Conservation (phyloP, 208 protist species). For the Spongospora subterranea region DNA sequence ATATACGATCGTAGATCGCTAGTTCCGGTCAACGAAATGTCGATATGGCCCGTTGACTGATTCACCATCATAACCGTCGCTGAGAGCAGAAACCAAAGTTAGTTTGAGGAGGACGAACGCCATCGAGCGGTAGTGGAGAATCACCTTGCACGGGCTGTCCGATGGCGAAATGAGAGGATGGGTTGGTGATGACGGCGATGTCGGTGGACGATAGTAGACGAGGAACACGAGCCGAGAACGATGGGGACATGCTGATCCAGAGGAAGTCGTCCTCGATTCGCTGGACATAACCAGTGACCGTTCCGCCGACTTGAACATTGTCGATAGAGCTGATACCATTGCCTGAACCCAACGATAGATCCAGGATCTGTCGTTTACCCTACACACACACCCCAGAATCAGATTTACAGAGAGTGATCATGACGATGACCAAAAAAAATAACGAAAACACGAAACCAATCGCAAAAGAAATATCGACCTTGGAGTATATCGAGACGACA, state of each 20-base stretch:
- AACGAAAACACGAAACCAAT: too few species aligned
- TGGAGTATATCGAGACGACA: too few species aligned
- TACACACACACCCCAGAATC: not conserved
- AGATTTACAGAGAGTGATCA: too few species aligned
- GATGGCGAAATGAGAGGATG: not conserved
- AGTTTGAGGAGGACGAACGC: too few species aligned
- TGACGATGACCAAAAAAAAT: too few species aligned
- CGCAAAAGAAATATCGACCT: too few species aligned
- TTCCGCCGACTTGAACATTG: not conserved
- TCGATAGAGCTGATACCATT: not conserved
- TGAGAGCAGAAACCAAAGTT: not conserved
- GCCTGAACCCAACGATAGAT: not conserved
- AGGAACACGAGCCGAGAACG: not conserved
- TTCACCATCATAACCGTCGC: not conserved
- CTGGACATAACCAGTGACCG: not conserved
- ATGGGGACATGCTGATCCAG: not conserved
- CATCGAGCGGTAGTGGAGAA: too few species aligned
- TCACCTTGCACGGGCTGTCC: constrained; percentile 32
- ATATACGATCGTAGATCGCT: not conserved
- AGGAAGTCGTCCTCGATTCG: not conserved
- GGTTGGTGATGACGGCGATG: not conserved
- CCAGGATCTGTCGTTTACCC: not conserved
- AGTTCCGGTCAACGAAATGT: not conserved
- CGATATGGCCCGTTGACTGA: not conserved
- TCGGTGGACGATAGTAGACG: not conserved